Evolutionary conservation across 2,329 filamentous ascomycete genomes (phyloP).

Genomic region (Colletotrichum spinosum): DNA sequence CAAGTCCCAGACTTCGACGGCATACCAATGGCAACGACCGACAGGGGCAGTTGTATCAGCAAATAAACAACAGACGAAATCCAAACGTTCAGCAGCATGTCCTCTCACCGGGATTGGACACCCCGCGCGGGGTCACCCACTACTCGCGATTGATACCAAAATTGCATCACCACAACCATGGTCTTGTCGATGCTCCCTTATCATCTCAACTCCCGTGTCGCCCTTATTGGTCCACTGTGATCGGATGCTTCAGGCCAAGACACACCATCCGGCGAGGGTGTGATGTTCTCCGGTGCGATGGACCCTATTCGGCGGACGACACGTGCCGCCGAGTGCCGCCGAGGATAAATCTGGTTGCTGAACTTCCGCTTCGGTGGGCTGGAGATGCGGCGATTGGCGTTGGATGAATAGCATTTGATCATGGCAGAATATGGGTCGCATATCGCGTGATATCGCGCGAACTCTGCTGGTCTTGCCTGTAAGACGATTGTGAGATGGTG

Average conservation of each 20-base stretch:
- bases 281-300: conserved; percentile 1
- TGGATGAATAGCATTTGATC: not conserved
- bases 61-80: not conserved
- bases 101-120: conserved; percentile 8
- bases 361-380: not conserved
- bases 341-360: not conserved
- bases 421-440: conserved; percentile 22
- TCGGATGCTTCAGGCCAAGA: conserved; percentile 12
- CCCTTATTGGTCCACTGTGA: conserved; percentile 17
- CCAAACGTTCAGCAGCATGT: not conserved
- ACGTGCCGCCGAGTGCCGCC: conserved; percentile 15
- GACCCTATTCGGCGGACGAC: conserved; percentile 29
- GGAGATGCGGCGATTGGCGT: conserved; percentile 7
- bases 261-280: conserved; percentile 11
- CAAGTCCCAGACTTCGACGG: no score
- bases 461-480: not conserved
- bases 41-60: no score
- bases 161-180: conserved; percentile 24
- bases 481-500: not conserved
- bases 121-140: conserved; percentile 10
- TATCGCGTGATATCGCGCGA: conserved; percentile 27
- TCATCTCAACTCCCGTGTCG: not conserved
- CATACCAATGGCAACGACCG: no score
- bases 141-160: conserved; percentile 32
- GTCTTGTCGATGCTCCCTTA: conserved; percentile 6